A percentile compares a stretch with the other conserved stretches of the same genome.
phyloP scores from a whole-genome alignment of 805 yeast species.

The Ogataea methanolica region DNA sequence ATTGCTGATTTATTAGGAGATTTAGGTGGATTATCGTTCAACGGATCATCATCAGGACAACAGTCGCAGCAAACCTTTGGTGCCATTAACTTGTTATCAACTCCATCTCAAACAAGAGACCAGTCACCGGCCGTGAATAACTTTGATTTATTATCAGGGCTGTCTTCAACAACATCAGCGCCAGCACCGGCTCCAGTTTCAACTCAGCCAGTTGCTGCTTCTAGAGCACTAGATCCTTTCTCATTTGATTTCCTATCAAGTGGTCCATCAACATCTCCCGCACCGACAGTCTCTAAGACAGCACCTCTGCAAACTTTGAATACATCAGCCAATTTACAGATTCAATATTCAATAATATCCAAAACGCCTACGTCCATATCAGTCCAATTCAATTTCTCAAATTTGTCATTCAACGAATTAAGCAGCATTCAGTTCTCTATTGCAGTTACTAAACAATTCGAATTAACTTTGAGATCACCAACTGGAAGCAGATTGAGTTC shows the following conservation, averaged over 20 bases:
- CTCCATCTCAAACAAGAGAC: conserved; percentile 22
- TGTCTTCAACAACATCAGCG: conserved; percentile 2
- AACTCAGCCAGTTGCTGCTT: not conserved
- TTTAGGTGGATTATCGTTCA: conserved; percentile 56
- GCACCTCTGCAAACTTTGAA: conserved; percentile 5
- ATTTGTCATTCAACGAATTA: conserved; percentile 43
- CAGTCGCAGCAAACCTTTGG: conserved; percentile 15
- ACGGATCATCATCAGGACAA: conserved; percentile 2
- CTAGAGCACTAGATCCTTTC: conserved; percentile 29
- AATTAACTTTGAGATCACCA: conserved; percentile 25
- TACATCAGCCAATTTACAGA: conserved; percentile 17
- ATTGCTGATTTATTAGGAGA: conserved; percentile 73
- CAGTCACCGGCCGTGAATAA: conserved; percentile 13
- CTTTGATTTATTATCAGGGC: conserved; percentile 9
- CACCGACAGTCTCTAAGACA: conserved; percentile 4
- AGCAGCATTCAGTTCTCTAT: conserved; percentile 35
- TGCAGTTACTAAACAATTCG: conserved; percentile 32
- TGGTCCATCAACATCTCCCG: conserved; percentile 3
- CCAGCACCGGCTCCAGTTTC: conserved; percentile 4
- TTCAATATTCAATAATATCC: conserved; percentile 20
- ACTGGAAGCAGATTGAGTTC: conserved; percentile 16
- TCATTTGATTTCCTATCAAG: conserved; percentile 27
- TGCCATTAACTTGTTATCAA: conserved; percentile 28
- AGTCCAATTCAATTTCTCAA: conserved; percentile 20
- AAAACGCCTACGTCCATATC: conserved; percentile 16